Evolutionary conservation across 257 asterid species (phyloP).

Genomic region (Cynanchum wilfordii): DNA sequence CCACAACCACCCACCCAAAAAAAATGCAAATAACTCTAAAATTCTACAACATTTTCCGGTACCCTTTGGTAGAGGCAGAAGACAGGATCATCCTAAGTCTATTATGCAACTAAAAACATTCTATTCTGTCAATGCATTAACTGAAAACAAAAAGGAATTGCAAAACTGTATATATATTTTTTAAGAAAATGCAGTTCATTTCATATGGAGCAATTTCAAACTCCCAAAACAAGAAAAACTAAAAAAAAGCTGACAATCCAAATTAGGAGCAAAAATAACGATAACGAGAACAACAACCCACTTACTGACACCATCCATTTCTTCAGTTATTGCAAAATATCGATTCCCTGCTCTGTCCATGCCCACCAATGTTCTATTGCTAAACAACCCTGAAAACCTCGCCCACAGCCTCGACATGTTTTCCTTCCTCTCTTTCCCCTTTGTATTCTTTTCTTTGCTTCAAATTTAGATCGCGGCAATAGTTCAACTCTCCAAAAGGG

Average conservation of each 20-base stretch:
- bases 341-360: slow-evolving; percentile 79
- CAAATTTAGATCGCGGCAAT: not conserved
- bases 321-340: slow-evolving; percentile 59
- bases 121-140: not conserved
- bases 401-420: slow-evolving; percentile 72
- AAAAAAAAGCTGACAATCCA: not conserved
- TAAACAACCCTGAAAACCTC: slow-evolving; percentile 53
- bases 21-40: not conserved
- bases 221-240: not conserved
- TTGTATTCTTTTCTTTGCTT: not conserved
- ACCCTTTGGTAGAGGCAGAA: not conserved
- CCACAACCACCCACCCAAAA: not conserved
- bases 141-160: not conserved
- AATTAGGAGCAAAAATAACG: not conserved
- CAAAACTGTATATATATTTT: not conserved
- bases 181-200: not conserved
- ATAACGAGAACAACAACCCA: slow-evolving; percentile 20
- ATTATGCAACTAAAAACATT: not conserved
- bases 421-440: not conserved
- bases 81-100: not conserved
- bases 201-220: not conserved
- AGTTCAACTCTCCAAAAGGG: not conserved
- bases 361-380: slow-evolving; percentile 50
- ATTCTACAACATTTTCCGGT: not conserved
- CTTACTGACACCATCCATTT: slow-evolving; percentile 79